Conservation (phyloP, 495 filamentous ascomycete species). For the Penicillium cataractarum region DNA sequence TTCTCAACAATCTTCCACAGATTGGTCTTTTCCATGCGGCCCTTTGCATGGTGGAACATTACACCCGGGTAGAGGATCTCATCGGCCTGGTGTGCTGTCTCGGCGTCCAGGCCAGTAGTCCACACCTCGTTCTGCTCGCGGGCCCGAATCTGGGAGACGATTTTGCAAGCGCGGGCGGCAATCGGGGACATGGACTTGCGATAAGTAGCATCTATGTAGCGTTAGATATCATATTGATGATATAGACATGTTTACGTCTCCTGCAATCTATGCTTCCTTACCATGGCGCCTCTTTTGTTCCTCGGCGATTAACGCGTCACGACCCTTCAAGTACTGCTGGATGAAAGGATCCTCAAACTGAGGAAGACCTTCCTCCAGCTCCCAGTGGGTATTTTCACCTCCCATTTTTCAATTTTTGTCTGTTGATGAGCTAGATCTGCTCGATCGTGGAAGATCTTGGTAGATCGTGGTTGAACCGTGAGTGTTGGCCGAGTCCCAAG, state of each 20-base stretch:
- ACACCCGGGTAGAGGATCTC: conserved; percentile 75
- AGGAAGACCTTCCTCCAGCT: conserved; percentile 53
- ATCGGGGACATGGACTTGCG: conserved; percentile 71
- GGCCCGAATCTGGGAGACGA: conserved; percentile 75
- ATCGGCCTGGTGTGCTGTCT: conserved; percentile 54
- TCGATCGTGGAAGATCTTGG: too few species aligned
- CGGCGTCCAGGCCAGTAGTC: conserved; percentile 70
- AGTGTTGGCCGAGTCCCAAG: conserved; percentile 2
- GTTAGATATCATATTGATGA: background rate
- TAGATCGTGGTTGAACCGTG: background rate
- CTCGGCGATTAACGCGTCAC: conserved; percentile 75
- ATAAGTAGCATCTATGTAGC: conserved; percentile 38
- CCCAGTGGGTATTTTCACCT: conserved; percentile 44
- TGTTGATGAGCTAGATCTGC: too few species aligned
- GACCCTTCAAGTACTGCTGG: conserved; percentile 73
- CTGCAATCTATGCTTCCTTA: conserved; percentile 34
- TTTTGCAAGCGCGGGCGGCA: conserved; percentile 72
- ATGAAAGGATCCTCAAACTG: conserved; percentile 72
- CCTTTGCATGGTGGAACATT: conserved; percentile 82
- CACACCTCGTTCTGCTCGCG: conserved; percentile 74
- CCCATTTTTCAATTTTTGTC: conserved; percentile 23
- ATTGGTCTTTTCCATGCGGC: conserved; percentile 76
- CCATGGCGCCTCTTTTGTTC: conserved; percentile 84
- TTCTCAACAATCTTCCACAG: conserved; percentile 81
- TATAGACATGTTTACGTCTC: background rate